Conservation (phyloP, 73 alveolate genomes). For the Paramecium primaurelia region DNA sequence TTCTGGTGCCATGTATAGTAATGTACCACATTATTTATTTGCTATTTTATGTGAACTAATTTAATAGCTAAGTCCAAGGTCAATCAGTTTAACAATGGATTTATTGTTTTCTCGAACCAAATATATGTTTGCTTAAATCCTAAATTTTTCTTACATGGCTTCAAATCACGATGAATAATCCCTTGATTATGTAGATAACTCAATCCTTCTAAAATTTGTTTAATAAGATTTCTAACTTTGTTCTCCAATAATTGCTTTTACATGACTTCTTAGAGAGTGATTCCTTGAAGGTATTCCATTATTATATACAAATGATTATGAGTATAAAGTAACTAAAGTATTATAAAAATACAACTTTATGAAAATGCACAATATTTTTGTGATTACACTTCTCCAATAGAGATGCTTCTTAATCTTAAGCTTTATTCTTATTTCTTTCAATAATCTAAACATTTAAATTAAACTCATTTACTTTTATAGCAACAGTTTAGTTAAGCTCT, state of each 20-base stretch:
- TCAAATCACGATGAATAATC: conserved; percentile 30
- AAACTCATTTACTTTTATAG: background rate
- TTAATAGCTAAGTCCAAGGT: conserved; percentile 3
- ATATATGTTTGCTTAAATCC: background rate
- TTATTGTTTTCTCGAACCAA: background rate
- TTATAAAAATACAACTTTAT: background rate
- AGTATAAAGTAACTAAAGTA: background rate
- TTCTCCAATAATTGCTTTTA: background rate
- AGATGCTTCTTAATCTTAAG: background rate
- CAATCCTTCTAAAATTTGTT: background rate
- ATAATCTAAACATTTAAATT: background rate
- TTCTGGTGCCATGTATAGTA: conserved; percentile 30
- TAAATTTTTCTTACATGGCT: conserved; percentile 18
- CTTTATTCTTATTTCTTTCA: background rate
- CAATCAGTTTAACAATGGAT: background rate
- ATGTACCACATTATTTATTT: background rate
- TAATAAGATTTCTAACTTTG: background rate
- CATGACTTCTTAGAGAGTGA: background rate
- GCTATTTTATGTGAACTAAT: background rate
- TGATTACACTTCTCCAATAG: background rate
- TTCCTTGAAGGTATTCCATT: background rate
- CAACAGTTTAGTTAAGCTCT: background rate
- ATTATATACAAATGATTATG: background rate
- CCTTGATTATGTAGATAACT: background rate
- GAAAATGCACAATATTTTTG: conserved; percentile 11